A percentile compares a stretch with the other conserved stretches of the same genome.
Conservation (phyloP, 768 basidiomycete genomes). For the Phanerodontia chrysosporium region DNA sequence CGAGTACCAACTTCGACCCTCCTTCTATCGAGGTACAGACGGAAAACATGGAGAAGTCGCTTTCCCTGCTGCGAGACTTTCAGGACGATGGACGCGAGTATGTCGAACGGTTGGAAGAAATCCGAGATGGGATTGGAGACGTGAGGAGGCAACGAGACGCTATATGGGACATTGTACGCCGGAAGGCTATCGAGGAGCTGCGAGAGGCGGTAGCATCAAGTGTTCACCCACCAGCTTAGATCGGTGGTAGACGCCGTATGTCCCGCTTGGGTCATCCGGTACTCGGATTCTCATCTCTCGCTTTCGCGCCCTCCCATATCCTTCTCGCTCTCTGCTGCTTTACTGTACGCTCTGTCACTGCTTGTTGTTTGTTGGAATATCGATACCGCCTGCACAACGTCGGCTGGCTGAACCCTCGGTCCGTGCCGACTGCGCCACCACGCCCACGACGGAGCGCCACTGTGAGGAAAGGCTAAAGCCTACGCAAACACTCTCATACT, state of each 20-base stretch:
- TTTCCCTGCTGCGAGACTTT: slow-evolving; percentile 71
- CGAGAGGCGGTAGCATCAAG: slow-evolving; percentile 50
- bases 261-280: background rate
- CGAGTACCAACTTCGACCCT: slow-evolving; percentile 46
- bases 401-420: background rate
- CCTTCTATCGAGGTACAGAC: slow-evolving; percentile 61
- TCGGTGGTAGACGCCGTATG: background rate
- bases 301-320: background rate
- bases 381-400: background rate
- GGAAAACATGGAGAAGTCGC: slow-evolving; percentile 68
- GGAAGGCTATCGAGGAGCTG: slow-evolving; percentile 70
- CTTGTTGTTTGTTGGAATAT: background rate
- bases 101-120: slow-evolving; percentile 78
- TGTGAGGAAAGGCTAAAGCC: background rate
- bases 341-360: background rate
- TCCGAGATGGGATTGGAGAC: slow-evolving; percentile 76
- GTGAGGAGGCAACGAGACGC: slow-evolving; percentile 35
- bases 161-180: slow-evolving; percentile 75
- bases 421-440: background rate
- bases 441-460: background rate
- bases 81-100: slow-evolving; percentile 88
- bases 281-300: background rate
- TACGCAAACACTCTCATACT: background rate
- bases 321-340: background rate
- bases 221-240: background rate